Conservation (phyloP, 2,329 filamentous ascomycete species). For the Huntiella savannae region DNA sequence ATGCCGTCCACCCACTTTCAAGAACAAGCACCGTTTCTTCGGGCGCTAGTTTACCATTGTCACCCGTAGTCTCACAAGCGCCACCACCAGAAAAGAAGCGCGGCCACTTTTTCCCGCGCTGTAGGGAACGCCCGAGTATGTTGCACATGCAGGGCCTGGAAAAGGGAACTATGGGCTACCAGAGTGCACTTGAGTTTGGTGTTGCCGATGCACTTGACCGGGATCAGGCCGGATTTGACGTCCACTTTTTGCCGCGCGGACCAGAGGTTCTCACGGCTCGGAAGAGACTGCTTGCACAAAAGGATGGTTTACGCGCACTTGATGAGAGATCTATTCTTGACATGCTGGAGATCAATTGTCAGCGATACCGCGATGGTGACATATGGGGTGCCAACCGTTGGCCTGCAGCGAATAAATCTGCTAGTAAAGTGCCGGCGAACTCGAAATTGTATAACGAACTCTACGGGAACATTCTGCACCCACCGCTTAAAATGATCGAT, state of each 20-base stretch:
- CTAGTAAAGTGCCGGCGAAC: constrained; percentile 11
- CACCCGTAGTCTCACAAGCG: constrained; percentile 5
- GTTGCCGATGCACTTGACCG: constrained; percentile 46
- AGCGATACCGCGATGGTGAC: constrained; percentile 32
- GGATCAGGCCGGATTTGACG: constrained; percentile 40
- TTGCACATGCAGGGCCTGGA: constrained; percentile 53
- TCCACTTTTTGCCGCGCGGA: constrained; percentile 31
- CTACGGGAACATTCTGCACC: constrained; percentile 39
- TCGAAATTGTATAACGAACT: constrained; percentile 42
- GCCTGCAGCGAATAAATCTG: neutral
- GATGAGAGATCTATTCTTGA: constrained; percentile 40
- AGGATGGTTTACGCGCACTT: constrained; percentile 34
- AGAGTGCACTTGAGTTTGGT: constrained; percentile 45
- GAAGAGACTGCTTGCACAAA: constrained; percentile 33
- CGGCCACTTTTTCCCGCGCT: constrained; percentile 39
- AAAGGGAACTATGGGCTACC: constrained; percentile 50
- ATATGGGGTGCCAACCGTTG: constrained; percentile 28
- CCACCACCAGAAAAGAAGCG: constrained; percentile 24
- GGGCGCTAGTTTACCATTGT: constrained; percentile 23
- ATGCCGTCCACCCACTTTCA: constrained; percentile 9
- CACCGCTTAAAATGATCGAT: constrained; percentile 35
- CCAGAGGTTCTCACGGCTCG: constrained; percentile 37
- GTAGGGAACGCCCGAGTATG: constrained; percentile 49
- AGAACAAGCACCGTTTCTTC: constrained; percentile 6
- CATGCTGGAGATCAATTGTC: constrained; percentile 35